A percentile compares a stretch with the other conserved stretches of the same genome.
phyloP scores from a whole-genome alignment of 2,329 filamentous ascomycete genomes.

The Venturiaceae sp. region DNA sequence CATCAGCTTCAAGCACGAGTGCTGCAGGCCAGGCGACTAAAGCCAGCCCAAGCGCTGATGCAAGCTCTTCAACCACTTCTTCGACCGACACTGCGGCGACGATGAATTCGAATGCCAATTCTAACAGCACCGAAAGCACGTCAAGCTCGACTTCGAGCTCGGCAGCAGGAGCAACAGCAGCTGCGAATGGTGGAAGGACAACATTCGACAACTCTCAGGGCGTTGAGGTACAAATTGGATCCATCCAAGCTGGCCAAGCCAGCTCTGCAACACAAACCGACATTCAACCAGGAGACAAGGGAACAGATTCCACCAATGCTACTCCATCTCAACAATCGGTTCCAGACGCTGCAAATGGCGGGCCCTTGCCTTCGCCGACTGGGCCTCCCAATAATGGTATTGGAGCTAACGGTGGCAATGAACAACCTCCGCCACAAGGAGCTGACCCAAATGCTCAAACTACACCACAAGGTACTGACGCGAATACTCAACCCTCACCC shows the following conservation, averaged over 20 bases:
- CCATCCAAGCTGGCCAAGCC: not conserved
- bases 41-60: not conserved
- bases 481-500: not conserved
- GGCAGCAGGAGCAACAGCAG: not conserved
- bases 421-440: not conserved
- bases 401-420: not conserved
- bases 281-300: not conserved
- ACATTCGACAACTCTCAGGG: constrained; percentile 1
- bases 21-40: not conserved
- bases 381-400: not conserved
- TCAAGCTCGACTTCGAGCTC: not conserved
- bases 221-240: not conserved
- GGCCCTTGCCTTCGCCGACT: not conserved
- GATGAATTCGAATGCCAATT: not conserved
- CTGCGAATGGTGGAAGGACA: not conserved
- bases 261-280: not conserved
- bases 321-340: not conserved
- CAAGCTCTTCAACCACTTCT: not conserved
- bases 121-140: not conserved
- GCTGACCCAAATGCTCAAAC: not conserved
- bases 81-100: not conserved
- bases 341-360: not conserved
- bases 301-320: not conserved
- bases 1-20: not conserved
- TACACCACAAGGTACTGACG: not conserved